Base-by-base conservation (phyloP, 225 moss, liverwort and hornwort species). In the Rhytidiadelphus loreus region DNA sequence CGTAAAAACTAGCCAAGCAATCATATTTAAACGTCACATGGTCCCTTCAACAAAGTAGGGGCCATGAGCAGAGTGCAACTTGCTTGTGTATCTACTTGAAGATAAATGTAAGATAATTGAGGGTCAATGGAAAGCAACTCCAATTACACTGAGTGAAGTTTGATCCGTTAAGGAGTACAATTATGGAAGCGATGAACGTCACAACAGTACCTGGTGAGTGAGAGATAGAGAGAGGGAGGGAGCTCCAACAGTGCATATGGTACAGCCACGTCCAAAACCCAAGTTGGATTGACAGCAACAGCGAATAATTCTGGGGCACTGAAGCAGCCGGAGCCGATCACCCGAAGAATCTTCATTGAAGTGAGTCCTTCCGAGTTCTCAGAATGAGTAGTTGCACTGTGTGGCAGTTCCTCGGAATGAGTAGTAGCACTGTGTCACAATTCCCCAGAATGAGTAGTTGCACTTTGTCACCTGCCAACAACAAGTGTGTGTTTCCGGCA, bases 151-250 rank as follows among this genome's bases (percentile, higher is more conserved):
- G 37, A 84, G 87, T 85, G 89, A 52, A 55, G 68, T 87, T 85
- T 83, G 87, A 88, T 86, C 90, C 69, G 88, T 89, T 87, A 48
- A 60, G 81, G 60, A 84, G 92, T 90, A 92, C 92, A 90, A 90
- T 92, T 77, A 92, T 90, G 71, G 81, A 87, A 50, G 80, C 58
- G 83, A 80, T 39, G 84, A 43, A 75, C 56, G 84, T 91, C 91
- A 86, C 77, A 62, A 71, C 66, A 72, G 90, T 90, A 89, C 92
- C 90, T 84, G 77, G 70, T 65, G 79, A 86, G 81, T 26, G 63
- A 80, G 84, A 55, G 75, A 58, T 19, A 19, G 68, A 68, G 56
- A 24, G 66, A 61, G 20, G 32, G 55, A 62, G 66, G 57, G 55
- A 62, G 73, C 44, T 80, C 41, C 24, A 61, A 81, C 74, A 69